A percentile compares a stretch with the other conserved stretches of the same genome.
Conservation (phyloP, 495 filamentous ascomycete species). For the Aspergillus panamensis region DNA sequence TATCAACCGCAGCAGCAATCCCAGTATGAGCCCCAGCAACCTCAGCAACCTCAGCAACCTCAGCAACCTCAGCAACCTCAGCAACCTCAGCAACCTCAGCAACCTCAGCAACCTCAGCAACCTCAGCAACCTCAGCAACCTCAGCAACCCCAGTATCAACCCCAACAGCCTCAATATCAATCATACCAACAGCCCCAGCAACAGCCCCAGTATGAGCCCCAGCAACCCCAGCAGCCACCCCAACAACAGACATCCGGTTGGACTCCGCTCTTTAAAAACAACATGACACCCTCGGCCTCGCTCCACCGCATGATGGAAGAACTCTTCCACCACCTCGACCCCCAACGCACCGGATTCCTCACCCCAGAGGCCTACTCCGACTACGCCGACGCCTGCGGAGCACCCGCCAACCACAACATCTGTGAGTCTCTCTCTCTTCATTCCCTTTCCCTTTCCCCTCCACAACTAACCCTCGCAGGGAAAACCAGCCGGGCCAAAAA, state of each 20-base stretch:
- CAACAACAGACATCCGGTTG: not conserved
- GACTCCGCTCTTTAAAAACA: not conserved
- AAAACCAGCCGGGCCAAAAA: not conserved
- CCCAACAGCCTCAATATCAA: not conserved
- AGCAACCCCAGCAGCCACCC: not conserved
- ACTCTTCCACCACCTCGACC: slow-evolving; percentile 8
- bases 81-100: not conserved
- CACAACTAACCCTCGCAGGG: not conserved
- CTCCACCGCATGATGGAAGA: slow-evolving; percentile 4
- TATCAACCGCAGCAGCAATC: not conserved
- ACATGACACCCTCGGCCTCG: slow-evolving; percentile 3
- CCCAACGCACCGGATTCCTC: slow-evolving; percentile 4
- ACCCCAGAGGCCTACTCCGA: slow-evolving; percentile 4
- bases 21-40: not conserved
- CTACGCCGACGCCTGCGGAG: slow-evolving; percentile 10
- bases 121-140: not conserved
- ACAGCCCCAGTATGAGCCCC: not conserved
- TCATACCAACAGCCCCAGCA: not conserved
- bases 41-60: not conserved
- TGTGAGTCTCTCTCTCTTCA: not conserved
- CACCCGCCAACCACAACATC: slow-evolving; percentile 8
- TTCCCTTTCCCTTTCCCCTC: not conserved
- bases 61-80: not conserved
- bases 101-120: not conserved
- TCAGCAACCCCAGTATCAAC: not conserved